Conservation (phyloP, 495 filamentous ascomycete species). For the Podospora bellae-mahoneyi region DNA sequence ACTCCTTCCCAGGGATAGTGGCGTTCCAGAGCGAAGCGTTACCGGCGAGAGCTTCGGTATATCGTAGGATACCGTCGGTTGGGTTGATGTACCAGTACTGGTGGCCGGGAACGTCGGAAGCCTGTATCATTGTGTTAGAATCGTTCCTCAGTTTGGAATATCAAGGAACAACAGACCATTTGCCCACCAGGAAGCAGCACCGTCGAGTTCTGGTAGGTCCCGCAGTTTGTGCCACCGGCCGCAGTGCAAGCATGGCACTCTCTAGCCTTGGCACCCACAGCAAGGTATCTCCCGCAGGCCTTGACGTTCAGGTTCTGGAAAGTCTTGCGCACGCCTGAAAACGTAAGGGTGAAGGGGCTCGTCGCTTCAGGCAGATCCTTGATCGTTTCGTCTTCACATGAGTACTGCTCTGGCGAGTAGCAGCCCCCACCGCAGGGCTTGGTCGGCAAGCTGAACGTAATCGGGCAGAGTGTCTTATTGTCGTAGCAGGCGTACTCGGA, state of each 20-base stretch:
- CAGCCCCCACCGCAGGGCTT: conserved; percentile 17
- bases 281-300: conserved; percentile 20
- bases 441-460: conserved; percentile 12
- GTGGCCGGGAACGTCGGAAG: conserved; percentile 10
- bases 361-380: conserved; percentile 9
- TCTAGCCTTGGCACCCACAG: conserved; percentile 20
- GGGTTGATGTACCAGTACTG: conserved; percentile 23
- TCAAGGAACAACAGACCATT: conserved; percentile 7
- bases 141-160: not conserved
- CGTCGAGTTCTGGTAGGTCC: conserved; percentile 8
- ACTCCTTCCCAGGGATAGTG: conserved; percentile 14
- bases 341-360: conserved; percentile 12
- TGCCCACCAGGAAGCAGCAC: conserved; percentile 16
- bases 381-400: conserved; percentile 11
- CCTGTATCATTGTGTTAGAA: conserved; percentile 4
- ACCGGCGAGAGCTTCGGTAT: conserved; percentile 4
- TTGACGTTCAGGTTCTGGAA: conserved; percentile 12
- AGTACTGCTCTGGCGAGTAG: conserved; percentile 11
- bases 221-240: conserved; percentile 9
- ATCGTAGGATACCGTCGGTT: conserved; percentile 7
- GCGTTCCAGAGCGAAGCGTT: conserved; percentile 14
- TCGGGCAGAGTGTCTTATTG: conserved; percentile 19
- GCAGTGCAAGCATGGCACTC: conserved; percentile 15
- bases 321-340: conserved; percentile 1
- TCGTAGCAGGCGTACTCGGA: conserved; percentile 21